phyloP scores from a whole-genome alignment of 106 monocot genomes.

The Posidonia australis region DNA sequence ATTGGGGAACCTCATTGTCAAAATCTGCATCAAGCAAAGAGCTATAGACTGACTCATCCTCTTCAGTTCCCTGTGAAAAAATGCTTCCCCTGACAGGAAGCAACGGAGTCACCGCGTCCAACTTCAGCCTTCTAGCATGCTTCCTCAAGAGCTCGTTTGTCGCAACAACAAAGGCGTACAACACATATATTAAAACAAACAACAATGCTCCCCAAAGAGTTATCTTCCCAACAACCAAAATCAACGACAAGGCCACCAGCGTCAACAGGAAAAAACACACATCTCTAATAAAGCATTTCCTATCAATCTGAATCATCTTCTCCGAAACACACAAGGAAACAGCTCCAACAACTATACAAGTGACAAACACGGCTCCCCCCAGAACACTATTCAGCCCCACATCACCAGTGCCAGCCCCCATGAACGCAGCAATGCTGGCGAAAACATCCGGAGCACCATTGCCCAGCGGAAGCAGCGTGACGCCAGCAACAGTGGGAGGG shows the following conservation, averaged over 20 bases:
- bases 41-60: constrained; percentile 63
- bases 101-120: constrained; percentile 68
- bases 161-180: constrained; percentile 72
- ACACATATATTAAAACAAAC: constrained; percentile 62
- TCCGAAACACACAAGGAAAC: constrained; percentile 59
- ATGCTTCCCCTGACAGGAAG: constrained; percentile 77
- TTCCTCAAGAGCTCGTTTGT: constrained; percentile 75
- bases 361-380: constrained; percentile 90
- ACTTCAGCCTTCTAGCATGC: constrained; percentile 59
- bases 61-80: constrained; percentile 47
- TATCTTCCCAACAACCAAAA: constrained; percentile 64
- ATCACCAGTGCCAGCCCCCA: constrained; percentile 64
- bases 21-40: constrained; percentile 47
- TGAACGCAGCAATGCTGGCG: constrained; percentile 74
- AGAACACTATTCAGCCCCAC: constrained; percentile 89
- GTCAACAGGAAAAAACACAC: constrained; percentile 70
- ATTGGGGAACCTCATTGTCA: constrained; percentile 24
- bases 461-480: constrained; percentile 85
- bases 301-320: constrained; percentile 67
- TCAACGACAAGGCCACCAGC: constrained; percentile 39
- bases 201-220: constrained; percentile 58
- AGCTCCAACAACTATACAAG: constrained; percentile 65
- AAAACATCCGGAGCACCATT: constrained; percentile 98
- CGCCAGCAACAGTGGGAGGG: constrained; percentile 84
- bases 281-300: constrained; percentile 72